These are phyloP conservation scores for Jamesozyma rosinii DNA, from an alignment of 805 yeast species.

Conservation along the genomic window DNA sequence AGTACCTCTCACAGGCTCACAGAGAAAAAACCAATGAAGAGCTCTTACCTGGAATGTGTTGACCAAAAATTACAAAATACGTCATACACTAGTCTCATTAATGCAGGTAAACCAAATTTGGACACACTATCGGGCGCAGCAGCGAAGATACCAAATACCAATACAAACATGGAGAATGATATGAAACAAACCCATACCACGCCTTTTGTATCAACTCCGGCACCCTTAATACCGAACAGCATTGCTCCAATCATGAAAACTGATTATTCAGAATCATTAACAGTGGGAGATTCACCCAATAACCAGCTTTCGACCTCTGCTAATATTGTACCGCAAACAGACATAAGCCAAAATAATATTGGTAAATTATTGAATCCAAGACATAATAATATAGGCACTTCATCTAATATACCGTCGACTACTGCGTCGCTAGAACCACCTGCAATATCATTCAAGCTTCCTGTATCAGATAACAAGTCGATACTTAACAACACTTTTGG, in stretches of 20 bases:
- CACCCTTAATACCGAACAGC: not conserved
- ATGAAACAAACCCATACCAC: not conserved
- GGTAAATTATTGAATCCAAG: not conserved
- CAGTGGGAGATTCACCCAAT: not conserved
- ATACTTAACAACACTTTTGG: not conserved
- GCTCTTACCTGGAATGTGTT: constrained; percentile 37
- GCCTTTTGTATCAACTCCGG: not conserved
- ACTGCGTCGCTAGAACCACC: not conserved
- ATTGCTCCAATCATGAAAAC: not conserved
- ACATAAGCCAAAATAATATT: not conserved
- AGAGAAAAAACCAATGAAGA: constrained; percentile 37
- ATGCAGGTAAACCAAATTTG: constrained; percentile 30
- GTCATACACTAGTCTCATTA: constrained; percentile 32
- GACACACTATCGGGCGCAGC: constrained; percentile 2
- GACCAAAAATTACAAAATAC: constrained; percentile 32
- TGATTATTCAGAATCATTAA: not conserved
- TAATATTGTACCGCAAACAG: not conserved
- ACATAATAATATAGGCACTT: not conserved
- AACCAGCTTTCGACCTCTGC: not conserved
- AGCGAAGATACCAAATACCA: not conserved
- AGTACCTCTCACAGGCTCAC: constrained; percentile 30
- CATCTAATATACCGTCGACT: not conserved
- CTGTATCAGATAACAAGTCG: not conserved
- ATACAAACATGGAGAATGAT: not conserved
- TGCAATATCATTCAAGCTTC: not conserved